Evolutionary conservation across 129 eudicot species (phyloP), one percentile per base, ranked within the genome.

Genomic region (Chrysanthemum makinoi): DNA sequence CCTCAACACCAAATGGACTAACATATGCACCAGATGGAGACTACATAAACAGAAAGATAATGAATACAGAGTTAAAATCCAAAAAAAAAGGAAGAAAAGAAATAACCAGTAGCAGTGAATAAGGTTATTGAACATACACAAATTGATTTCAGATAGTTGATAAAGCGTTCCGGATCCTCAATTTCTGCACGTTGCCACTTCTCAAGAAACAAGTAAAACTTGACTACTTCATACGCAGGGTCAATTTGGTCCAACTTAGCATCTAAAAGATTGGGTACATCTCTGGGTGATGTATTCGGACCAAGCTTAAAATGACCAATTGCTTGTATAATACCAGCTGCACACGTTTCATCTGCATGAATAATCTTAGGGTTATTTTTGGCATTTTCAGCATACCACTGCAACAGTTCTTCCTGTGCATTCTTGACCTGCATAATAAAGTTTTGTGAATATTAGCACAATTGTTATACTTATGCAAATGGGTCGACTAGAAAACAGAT

Each of bases 301-400:
- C 97, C 97, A 49, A 91, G 96, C 26, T 78, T 75, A 65, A 91
- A 91, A 79, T 88, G 94, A 51, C 94, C 96, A 77, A 91, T 91
- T 72, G 96, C 90, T 84, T 91, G 89, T 76, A 91, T 91, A 49
- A 91, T 91, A 65, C 97, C 97, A 6, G 89, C 93, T 65, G 97
- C 97, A 84, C 97, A 91, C 51, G 85, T 88, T 84, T 88, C 97
- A 68, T 79, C 84, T 24, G 97, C 97, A 86, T 88, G 97, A 66
- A 91, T 80, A 17, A 91, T 80, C 70, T 86, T 91, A 18, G 96
- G 89, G 82, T 91, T 91, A 77, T 78, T 77, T 84, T 88, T 84
- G 4, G 97, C 94, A 77, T 91, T 84, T 78, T 78, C 82, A 70
- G 86, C 89, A 75, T 88, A 85, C 97, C 97, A 91, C 76, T 88